Evolutionary conservation across 345 rosid species (phyloP), one percentile per base, ranked within the genome.

Genomic region (Acer saccharum): DNA sequence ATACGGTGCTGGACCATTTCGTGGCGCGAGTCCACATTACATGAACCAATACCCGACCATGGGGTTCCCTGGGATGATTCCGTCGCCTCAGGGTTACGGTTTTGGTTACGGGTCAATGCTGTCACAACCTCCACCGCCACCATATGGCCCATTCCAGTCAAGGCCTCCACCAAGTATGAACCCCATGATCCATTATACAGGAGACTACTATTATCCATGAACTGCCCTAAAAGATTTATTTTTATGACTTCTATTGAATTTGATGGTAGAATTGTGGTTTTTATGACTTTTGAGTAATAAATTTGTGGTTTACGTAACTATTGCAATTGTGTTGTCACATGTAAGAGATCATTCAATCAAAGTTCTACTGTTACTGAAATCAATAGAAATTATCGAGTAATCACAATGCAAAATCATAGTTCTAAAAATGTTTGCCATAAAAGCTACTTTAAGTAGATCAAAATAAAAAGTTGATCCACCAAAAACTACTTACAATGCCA

Each of bases 171-270:
- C 60, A 16, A 73, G 14, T 41, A 25, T 63, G 68, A 73, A 73
- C 65, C 76, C 76, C 4, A 73, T 73, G 76, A 63, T 44, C 58
- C 76, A 62, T 57, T 73, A 62, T 21, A 73, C 68, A 8, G 39
- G 39, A 35, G 50, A 57, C 58, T 73, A 62, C 13, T 18, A 14
- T 62, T 46, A 44, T 63, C 76, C 69, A 44, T 63, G 76, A 62
- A 10, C 69, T 61, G 8, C 57, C 46, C 58, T 54, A 16, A 54
- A 54, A 4, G 58, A 17, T 16, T 4, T 16, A 14, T 54, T 16
- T 14, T 29, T 29, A 13, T 52, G 55, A 3, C 55, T 52, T 52
- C 3, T 12, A 52, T 52, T 52, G 55, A 52, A 14, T 3, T 52
- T 3, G 55, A 52, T 52, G 18, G 55, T 52, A 52, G 18, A 13